These are phyloP conservation scores for Cavenderia fasciculata DNA, from an alignment of 78 protist species.

Conservation along the genomic window DNA sequence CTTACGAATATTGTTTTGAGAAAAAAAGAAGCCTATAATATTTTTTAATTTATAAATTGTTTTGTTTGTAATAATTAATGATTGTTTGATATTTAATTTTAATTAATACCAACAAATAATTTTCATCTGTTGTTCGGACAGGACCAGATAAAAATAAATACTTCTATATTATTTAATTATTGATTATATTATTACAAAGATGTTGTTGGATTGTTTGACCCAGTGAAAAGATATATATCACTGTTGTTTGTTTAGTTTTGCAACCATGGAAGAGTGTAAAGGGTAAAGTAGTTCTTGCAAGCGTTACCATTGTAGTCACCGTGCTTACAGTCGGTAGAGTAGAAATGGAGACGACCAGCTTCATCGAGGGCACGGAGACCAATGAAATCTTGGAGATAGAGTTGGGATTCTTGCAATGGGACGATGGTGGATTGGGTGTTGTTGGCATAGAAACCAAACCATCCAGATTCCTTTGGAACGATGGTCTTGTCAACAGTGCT, in stretches of 20 bases:
- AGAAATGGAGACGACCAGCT: slow-evolving; percentile 20
- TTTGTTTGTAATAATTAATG: too few relatives aligned
- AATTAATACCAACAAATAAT: too few relatives aligned
- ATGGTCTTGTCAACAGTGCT: slow-evolving; percentile 39
- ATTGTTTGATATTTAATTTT: too few relatives aligned
- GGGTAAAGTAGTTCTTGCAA: slow-evolving; percentile 35
- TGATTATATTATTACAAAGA: too few relatives aligned
- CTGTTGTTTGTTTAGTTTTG: too few relatives aligned
- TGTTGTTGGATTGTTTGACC: too few relatives aligned
- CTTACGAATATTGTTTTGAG: background rate
- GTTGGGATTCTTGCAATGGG: slow-evolving; percentile 44
- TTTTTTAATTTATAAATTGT: too few relatives aligned
- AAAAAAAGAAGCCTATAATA: too few relatives aligned
- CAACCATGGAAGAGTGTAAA: slow-evolving; percentile 50
- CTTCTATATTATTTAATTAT: too few relatives aligned
- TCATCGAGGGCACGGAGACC: slow-evolving; percentile 71
- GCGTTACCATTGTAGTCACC: slow-evolving; percentile 20
- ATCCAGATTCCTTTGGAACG: slow-evolving; percentile 68
- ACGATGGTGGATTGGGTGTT: slow-evolving; percentile 9
- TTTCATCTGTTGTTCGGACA: too few relatives aligned
- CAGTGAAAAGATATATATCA: too few relatives aligned
- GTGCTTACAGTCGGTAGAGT: slow-evolving; percentile 36
- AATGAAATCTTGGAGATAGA: slow-evolving; percentile 76
- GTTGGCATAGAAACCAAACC: slow-evolving; percentile 72
- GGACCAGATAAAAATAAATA: too few relatives aligned